Evolutionary conservation across 306 rosid genomes (phyloP).

Genomic region (Vicia sativa): DNA sequence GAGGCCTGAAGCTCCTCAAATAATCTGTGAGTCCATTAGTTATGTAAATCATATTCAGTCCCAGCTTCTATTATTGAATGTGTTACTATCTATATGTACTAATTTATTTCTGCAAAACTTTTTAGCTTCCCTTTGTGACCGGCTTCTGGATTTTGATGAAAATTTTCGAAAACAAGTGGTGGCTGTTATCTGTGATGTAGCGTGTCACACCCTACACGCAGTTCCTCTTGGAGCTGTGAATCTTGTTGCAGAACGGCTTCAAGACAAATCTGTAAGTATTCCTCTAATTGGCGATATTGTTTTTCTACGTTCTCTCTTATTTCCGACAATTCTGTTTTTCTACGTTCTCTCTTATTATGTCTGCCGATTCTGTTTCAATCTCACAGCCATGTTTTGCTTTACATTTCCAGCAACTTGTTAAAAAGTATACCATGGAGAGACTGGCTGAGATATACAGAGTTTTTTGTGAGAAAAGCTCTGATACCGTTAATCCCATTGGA

Average conservation of each 20-base stretch:
- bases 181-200: constrained; percentile 82
- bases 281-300: constrained; percentile 29
- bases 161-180: constrained; percentile 91
- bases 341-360: constrained; percentile 27
- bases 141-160: constrained; percentile 85
- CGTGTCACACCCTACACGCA: constrained; percentile 60
- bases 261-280: constrained; percentile 85
- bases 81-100: constrained; percentile 24
- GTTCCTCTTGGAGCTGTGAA: constrained; percentile 74
- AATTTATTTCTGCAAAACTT: constrained; percentile 38
- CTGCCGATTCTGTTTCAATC: constrained; percentile 29
- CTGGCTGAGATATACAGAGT: constrained; percentile 79
- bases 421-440: constrained; percentile 89
- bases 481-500: constrained; percentile 48
- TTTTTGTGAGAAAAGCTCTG: constrained; percentile 61
- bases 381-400: constrained; percentile 38
- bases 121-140: constrained; percentile 87
- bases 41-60: constrained; percentile 31
- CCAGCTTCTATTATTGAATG: constrained; percentile 8
- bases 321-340: constrained; percentile 24
- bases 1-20: constrained; percentile 73
- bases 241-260: constrained; percentile 88
- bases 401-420: constrained; percentile 78
- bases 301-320: constrained; percentile 30
- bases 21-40: constrained; percentile 65